Percentiles rank a stretch among this genome's conserved stretches.
Conservation (phyloP, 2,329 filamentous ascomycete genomes). For the Ploettnerulaceae sp. region DNA sequence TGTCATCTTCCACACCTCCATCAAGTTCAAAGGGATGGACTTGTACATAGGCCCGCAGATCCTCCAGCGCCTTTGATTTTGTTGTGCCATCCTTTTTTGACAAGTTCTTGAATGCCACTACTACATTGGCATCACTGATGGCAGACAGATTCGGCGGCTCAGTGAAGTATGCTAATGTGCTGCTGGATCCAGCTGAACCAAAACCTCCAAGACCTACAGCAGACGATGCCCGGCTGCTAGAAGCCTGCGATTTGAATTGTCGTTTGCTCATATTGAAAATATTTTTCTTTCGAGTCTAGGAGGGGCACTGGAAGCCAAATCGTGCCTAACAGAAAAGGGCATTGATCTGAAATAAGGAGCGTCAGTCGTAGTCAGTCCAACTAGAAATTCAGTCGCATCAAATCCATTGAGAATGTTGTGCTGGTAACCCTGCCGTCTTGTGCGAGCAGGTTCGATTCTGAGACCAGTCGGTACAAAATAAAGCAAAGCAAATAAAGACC, state of each 20-base stretch:
- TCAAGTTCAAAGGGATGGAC: constrained; percentile 47
- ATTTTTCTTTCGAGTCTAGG: neutral
- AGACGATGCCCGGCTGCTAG: constrained; percentile 32
- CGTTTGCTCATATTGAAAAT: constrained; percentile 28
- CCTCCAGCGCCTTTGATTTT: constrained; percentile 84
- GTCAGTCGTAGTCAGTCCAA: no score
- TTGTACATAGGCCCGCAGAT: constrained; percentile 63
- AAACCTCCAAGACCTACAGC: constrained; percentile 31
- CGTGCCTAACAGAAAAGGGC: no score
- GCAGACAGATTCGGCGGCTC: constrained; percentile 76
- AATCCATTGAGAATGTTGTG: no score
- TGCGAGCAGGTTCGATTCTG: no score
- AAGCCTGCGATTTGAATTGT: constrained; percentile 33
- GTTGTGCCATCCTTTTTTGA: constrained; percentile 91
- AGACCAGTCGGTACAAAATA: no score
- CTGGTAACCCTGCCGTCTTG: no score
- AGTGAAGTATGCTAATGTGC: constrained; percentile 74
- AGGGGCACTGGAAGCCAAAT: neutral
- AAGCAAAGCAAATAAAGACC: no score
- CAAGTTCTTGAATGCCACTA: constrained; percentile 89
- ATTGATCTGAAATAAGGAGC: no score
- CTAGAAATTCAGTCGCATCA: no score
- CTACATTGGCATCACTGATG: constrained; percentile 74
- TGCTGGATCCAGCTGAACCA: constrained; percentile 37
- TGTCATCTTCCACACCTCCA: constrained; percentile 67